Percentiles rank a stretch among this genome's conserved stretches.
phyloP scores from a whole-genome alignment of 352 stramenopile species.

The Pythium grandisporangium region DNA sequence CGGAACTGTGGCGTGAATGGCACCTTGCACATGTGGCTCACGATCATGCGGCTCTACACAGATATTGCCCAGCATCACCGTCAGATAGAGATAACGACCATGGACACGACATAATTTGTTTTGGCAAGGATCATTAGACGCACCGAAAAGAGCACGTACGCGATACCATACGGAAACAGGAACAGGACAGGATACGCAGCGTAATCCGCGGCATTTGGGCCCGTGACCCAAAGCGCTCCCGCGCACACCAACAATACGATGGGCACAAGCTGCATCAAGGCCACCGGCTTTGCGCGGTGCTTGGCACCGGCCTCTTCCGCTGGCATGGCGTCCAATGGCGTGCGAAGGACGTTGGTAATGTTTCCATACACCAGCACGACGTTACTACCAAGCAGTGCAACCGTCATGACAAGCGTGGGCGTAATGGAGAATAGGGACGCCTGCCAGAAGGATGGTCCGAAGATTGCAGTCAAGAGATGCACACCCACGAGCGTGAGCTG shows the following conservation, averaged over 20 bases:
- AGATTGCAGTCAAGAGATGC: conserved; percentile 43
- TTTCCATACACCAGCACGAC: conserved; percentile 69
- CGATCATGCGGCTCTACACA: conserved; percentile 78
- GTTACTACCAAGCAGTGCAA: conserved; percentile 59
- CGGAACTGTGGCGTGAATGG: conserved; percentile 74
- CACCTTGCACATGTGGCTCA: conserved; percentile 88
- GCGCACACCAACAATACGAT: conserved; percentile 45
- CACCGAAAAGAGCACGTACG: conserved; percentile 82
- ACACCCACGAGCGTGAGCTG: conserved; percentile 67
- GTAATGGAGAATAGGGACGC: conserved; percentile 33
- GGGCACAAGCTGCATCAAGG: conserved; percentile 68
- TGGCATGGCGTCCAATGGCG: conserved; percentile 39
- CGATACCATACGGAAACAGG: conserved; percentile 71
- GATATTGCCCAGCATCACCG: too few species aligned
- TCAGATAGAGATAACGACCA: too few species aligned
- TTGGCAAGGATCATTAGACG: too few species aligned
- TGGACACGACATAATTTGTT: too few species aligned
- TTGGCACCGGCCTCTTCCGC: conserved; percentile 73
- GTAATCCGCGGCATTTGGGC: conserved; percentile 57
- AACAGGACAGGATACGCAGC: conserved; percentile 62
- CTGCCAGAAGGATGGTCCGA: conserved; percentile 55
- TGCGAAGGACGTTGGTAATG: conserved; percentile 58
- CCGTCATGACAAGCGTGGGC: conserved; percentile 33
- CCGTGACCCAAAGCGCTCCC: conserved; percentile 66
- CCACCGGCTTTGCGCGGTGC: conserved; percentile 71